A percentile compares a stretch with the other conserved stretches of the same genome.
Evolutionary conservation across 495 filamentous ascomycete genomes (phyloP).

Genomic region (Trichoderma erinaceum): DNA sequence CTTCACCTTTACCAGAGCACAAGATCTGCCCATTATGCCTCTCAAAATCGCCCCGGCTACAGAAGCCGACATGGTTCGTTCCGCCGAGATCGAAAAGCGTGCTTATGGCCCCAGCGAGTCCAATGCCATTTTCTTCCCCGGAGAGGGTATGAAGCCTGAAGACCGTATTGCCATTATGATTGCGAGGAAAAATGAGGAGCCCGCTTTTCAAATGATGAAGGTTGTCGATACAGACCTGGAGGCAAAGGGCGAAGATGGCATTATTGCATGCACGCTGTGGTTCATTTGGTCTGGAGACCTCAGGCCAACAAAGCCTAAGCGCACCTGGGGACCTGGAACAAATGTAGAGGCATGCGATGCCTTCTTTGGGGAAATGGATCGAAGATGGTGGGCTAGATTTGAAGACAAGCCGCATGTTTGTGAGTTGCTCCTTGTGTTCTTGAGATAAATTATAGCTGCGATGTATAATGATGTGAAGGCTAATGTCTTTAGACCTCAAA

Average conservation of each 20-base stretch:
- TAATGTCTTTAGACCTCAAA: slow-evolving; percentile 24
- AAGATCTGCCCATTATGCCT: not conserved
- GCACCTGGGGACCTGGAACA: not conserved
- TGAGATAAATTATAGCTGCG: not conserved
- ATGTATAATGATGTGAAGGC: too few relatives aligned
- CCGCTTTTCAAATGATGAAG: not conserved
- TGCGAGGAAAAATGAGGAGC: not conserved
- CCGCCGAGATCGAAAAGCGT: not conserved
- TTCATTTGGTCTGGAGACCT: not conserved
- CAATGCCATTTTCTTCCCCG: not conserved
- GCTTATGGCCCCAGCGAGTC: slow-evolving; percentile 11
- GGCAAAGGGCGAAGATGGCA: not conserved
- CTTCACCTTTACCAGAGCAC: too few relatives aligned
- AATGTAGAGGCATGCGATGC: not conserved
- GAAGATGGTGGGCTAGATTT: not conserved
- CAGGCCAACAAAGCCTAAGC: not conserved
- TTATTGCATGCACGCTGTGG: slow-evolving; percentile 6
- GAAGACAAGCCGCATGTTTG: slow-evolving; percentile 3
- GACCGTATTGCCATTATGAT: not conserved
- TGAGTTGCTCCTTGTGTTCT: not conserved
- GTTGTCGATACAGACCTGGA: slow-evolving; percentile 10
- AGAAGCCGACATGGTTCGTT: not conserved
- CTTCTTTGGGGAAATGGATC: slow-evolving; percentile 12
- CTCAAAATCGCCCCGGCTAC: slow-evolving; percentile 10
- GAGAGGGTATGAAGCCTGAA: not conserved